These are phyloP conservation scores for Ormosia emarginata DNA, from an alignment of 306 rosid genomes.

Conservation along the genomic window DNA sequence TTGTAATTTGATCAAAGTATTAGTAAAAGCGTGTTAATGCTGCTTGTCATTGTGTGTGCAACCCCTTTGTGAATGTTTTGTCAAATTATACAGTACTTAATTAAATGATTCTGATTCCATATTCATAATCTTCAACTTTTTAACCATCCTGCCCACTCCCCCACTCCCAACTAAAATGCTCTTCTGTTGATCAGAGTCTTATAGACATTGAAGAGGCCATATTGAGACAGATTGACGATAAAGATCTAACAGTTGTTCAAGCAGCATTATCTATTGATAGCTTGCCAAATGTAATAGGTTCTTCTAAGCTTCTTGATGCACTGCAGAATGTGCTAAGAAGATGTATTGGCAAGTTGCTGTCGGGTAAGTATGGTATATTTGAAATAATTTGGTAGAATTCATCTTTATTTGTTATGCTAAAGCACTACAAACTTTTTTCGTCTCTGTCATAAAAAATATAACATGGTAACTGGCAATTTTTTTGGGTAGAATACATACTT, in stretches of 20 bases:
- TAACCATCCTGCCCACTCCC: background rate
- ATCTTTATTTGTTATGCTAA: background rate
- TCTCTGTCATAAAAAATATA: background rate
- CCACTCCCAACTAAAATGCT: background rate
- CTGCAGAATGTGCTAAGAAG: constrained; percentile 57
- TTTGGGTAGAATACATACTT: background rate
- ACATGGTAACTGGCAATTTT: background rate
- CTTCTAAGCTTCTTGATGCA: constrained; percentile 59
- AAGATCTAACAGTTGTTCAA: constrained; percentile 76
- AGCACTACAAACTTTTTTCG: background rate
- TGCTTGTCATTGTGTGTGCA: constrained; percentile 11
- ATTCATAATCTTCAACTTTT: constrained; percentile 3
- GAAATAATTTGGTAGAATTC: background rate
- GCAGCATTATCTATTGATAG: constrained; percentile 66
- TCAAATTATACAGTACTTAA: background rate
- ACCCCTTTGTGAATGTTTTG: background rate
- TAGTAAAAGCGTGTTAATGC: background rate
- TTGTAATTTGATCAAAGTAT: background rate
- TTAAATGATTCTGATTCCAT: background rate
- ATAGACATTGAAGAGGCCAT: constrained; percentile 61
- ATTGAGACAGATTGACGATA: constrained; percentile 71
- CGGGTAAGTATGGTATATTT: constrained; percentile 45
- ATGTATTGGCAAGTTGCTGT: constrained; percentile 48
- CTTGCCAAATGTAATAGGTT: constrained; percentile 46
- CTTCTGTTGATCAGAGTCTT: constrained; percentile 52